Base-by-base conservation (phyloP, 768 basidiomycete genomes). In the Trametes cingulata region DNA sequence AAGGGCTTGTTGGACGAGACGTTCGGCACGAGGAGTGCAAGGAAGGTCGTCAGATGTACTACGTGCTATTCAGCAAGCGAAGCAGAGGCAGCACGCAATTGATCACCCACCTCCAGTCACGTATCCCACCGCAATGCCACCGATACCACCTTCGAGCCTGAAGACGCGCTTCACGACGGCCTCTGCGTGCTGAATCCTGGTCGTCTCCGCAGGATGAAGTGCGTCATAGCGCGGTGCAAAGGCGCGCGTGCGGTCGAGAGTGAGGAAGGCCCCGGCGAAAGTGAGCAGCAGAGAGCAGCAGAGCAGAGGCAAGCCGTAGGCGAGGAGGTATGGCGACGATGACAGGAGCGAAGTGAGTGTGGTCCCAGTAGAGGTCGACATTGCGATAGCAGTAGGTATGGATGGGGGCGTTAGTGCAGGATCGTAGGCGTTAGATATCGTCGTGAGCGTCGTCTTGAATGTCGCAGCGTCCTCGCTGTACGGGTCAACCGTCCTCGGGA, bases 241-340 rank as follows among this genome's bases (percentile, higher is more conserved):
- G 7, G 82, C 79, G 39, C 85, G 80, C 20, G 87, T 83, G 40
- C 88, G 84, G 68, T 89, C 87, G 49, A 90, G 79, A 17, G 82
- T 88, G 20, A 89, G 75, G 70, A 90, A 89, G 2, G 86, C 79
- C n/a, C 88, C 87, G n/a, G 85, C 76, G 67, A 88, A 85, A 7
- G 81, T 82, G 37, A 86, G 74, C 22, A 83, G 60, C 40, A 85
- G 51, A 10, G 87, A 88, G 6, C 84, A 59, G 3, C 84, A 69
- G 33, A 90, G 75, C n/a, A 90, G 75, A 51, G 86, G 86, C 25
- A 88, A 66, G 33, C 81, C 67, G 68, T 88, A 88, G 40, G 80
- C 79, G 29, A 88, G 77, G 24, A 78, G 69, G 67, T 82, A 83
- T 4, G 82, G 69, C 20, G 79, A 75, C 9, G 81, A 75, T 42